Evolutionary conservation across 306 rosid species (phyloP).

Genomic region (Calophaca sinica): DNA sequence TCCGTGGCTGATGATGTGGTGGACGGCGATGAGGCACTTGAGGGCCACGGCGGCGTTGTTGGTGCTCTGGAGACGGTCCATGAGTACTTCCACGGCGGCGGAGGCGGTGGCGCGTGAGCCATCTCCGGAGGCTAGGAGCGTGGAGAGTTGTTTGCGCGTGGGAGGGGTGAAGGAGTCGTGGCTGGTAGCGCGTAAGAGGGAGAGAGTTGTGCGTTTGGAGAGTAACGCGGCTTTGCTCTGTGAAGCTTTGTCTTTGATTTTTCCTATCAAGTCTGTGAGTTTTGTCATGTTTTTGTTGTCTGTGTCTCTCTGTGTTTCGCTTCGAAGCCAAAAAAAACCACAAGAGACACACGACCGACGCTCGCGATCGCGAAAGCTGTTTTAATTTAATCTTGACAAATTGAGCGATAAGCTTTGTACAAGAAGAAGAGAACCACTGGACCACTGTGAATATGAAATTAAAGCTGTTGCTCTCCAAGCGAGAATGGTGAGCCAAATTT

Average conservation of each 20-base stretch:
- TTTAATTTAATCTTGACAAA: too few species aligned
- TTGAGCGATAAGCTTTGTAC: too few species aligned
- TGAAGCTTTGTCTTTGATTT: slow-evolving; percentile 84
- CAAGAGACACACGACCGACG: neutral
- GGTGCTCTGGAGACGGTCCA: slow-evolving; percentile 85
- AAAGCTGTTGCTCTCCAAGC: too few species aligned
- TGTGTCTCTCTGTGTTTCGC: too few species aligned
- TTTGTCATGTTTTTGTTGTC: slow-evolving; percentile 32
- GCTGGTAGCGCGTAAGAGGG: slow-evolving; percentile 80
- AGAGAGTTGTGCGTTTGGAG: slow-evolving; percentile 55
- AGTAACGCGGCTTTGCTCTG: slow-evolving; percentile 79
- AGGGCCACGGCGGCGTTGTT: slow-evolving; percentile 84
- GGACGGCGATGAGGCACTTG: slow-evolving; percentile 83
- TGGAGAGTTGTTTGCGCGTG: slow-evolving; percentile 53
- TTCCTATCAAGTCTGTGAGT: slow-evolving; percentile 61
- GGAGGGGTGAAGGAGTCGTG: slow-evolving; percentile 77
- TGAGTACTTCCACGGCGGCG: slow-evolving; percentile 65
- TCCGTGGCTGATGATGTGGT: slow-evolving; percentile 68
- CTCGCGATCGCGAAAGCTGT: too few species aligned
- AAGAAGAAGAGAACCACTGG: too few species aligned
- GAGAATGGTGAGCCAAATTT: too few species aligned
- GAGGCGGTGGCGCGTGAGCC: slow-evolving; percentile 87
- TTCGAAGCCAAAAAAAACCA: neutral
- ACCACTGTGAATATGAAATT: too few species aligned
- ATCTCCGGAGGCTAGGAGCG: slow-evolving; percentile 69